Evolutionary conservation across 768 basidiomycete genomes (phyloP).

Genomic region (Termitomyces sp.): DNA sequence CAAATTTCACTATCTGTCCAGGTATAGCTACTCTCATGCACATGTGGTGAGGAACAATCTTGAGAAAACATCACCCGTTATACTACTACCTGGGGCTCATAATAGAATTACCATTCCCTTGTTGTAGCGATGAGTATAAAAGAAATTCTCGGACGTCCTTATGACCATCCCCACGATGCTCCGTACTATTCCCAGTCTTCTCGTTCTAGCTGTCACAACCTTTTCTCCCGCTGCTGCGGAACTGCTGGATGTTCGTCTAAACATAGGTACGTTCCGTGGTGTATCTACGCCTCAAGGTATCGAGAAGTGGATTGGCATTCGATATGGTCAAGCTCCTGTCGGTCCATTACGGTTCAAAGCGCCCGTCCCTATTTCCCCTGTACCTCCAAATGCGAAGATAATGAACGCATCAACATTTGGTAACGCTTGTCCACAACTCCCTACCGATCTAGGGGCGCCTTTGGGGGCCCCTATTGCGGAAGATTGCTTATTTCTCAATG

Average conservation of each 20-base stretch:
- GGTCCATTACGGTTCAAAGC: constrained; percentile 54
- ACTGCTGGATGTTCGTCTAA: constrained; percentile 33
- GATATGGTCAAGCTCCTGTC: constrained; percentile 52
- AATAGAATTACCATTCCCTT: neutral
- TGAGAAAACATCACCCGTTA: neutral
- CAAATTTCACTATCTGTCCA: too few species aligned
- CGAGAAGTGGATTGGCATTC: constrained; percentile 59
- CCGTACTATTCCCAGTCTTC: neutral
- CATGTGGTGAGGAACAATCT: neutral
- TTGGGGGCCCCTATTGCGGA: constrained; percentile 44
- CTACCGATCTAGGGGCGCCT: constrained; percentile 32
- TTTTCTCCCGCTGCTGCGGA: neutral
- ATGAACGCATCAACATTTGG: constrained; percentile 45
- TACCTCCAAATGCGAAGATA: constrained; percentile 16
- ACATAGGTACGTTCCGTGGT: constrained; percentile 45
- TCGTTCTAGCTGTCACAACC: neutral
- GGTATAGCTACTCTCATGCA: neutral
- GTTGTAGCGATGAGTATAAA: neutral
- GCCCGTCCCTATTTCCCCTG: constrained; percentile 37
- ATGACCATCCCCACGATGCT: neutral
- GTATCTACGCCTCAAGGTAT: constrained; percentile 35
- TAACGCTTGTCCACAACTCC: constrained; percentile 50
- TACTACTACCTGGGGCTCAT: neutral
- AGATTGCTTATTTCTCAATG: constrained; percentile 55
- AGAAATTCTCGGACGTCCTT: neutral